These are phyloP conservation scores for Creolimax fragrantissima DNA, from an alignment of 78 protist genomes.

Conservation along the genomic window DNA sequence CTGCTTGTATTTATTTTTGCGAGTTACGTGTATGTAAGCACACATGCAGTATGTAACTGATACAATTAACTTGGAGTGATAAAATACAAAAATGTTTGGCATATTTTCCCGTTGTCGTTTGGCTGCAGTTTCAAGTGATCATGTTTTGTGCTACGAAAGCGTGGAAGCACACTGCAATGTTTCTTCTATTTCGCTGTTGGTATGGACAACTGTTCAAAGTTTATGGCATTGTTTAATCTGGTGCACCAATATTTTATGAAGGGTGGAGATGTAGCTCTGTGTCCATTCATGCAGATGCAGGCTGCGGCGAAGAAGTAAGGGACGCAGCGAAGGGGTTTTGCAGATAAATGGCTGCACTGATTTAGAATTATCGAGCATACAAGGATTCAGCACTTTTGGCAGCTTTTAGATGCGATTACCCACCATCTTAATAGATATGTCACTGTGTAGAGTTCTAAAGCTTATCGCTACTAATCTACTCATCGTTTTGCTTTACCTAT, in stretches of 20 bases:
- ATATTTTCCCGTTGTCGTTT: background rate
- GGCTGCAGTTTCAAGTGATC: background rate
- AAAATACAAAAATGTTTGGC: background rate
- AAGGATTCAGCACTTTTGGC: no score
- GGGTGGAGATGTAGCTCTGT: background rate
- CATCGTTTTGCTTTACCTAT: no score
- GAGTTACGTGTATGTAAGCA: background rate
- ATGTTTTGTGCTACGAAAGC: background rate
- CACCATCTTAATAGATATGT: no score
- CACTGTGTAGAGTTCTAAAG: no score
- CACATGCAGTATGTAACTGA: background rate
- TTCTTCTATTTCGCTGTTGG: background rate
- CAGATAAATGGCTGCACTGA: no score
- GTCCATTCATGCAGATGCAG: background rate
- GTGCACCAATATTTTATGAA: background rate
- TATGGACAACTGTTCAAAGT: background rate
- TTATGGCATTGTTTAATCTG: background rate
- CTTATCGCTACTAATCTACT: no score
- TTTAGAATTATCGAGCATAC: no score
- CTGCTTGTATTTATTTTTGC: background rate
- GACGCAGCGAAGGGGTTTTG: no score
- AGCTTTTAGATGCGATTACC: no score
- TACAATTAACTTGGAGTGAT: background rate
- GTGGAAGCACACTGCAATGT: background rate
- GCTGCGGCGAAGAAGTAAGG: background rate